Base-by-base conservation (phyloP, 192 early-diverging fungal genomes). In the Gamsiella multidivaricata region DNA sequence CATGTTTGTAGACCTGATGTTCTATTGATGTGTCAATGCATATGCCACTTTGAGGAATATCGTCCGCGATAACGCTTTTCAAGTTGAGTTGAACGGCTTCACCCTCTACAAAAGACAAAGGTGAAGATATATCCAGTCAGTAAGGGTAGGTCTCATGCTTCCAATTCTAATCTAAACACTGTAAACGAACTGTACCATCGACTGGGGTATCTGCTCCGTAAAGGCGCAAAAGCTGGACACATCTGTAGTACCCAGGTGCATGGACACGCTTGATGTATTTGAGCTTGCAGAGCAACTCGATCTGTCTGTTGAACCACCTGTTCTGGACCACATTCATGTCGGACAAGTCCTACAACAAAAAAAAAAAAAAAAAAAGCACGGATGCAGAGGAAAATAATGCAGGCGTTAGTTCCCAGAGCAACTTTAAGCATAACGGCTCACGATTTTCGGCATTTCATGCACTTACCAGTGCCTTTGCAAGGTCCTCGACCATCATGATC, bases 1-100 rank as follows among this genome's bases (percentile, higher is more conserved):
- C 87, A 17, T 89, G 50, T 12, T 83, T 81, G 63, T 87, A 90
- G 0, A 92, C 83, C 62, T 92, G 91, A 54, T 83, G 83, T 22
- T 92, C 89, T 14, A 92, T 57, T 2, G 90, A 89, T 0, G 87
- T 78, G 54, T 91, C 87, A 2, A 82, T 55, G 25, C 80, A 63
- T 11, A 89, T 71, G 14, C 87, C 87, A 17, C 87, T 86, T 42
- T 59, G 71, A 3, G 57, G 32, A 11, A 67, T 52, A 18, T 81
- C 70, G 32, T 73, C 65, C 2, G 61, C 53, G 23, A 71, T 70
- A 22, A 71, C 63, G 8, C 41, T 60, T 28, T 57, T 71, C 31
- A 80, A 43, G 26, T 62, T 71, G 22, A 62, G 43, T 17, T 72
- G 50, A 55, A n/a, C 54, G 12, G 32, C n/a, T 36, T 17, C 25